phyloP scores from a whole-genome alignment of 345 rosid genomes.

The Theobroma cacao region DNA sequence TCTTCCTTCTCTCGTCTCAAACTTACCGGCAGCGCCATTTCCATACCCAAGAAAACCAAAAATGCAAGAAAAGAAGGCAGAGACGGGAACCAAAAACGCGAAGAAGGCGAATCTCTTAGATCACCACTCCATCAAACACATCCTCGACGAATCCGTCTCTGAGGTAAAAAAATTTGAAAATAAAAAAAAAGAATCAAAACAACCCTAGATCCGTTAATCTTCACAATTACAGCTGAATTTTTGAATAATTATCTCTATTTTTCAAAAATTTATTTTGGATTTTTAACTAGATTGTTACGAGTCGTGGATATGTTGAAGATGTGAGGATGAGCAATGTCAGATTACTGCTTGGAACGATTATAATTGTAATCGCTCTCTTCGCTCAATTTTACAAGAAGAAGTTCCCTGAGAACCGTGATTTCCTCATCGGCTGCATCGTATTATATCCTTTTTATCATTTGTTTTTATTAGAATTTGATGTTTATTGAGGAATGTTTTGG shows the following conservation, averaged over 20 bases:
- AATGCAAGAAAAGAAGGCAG: slow-evolving; percentile 61
- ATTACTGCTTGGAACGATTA: slow-evolving; percentile 61
- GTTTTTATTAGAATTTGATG: not conserved
- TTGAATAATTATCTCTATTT: not conserved
- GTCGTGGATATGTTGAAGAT: slow-evolving; percentile 84
- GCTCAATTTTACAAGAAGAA: slow-evolving; percentile 99
- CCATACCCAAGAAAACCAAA: not conserved
- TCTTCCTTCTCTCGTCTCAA: not conserved
- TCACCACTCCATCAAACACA: slow-evolving; percentile 92
- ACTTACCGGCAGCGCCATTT: not conserved
- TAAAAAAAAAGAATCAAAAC: not conserved
- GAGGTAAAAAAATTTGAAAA: slow-evolving; percentile 49
- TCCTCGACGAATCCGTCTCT: slow-evolving; percentile 87
- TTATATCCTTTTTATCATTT: slow-evolving; percentile 67
- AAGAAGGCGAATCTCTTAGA: slow-evolving; percentile 91
- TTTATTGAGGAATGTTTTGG: not conserved
- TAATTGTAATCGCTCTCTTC: slow-evolving; percentile 74
- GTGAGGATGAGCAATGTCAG: slow-evolving; percentile 82
- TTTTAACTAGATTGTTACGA: slow-evolving; percentile 56
- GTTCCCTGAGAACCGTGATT: slow-evolving; percentile 87
- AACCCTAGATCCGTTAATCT: slow-evolving; percentile 17
- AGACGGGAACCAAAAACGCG: slow-evolving; percentile 48
- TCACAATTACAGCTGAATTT: not conserved
- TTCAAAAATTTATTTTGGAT: not conserved
- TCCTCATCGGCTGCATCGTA: slow-evolving; percentile 78